phyloP scores from a whole-genome alignment of 2,329 filamentous ascomycete genomes.

The Neonectria hederae region DNA sequence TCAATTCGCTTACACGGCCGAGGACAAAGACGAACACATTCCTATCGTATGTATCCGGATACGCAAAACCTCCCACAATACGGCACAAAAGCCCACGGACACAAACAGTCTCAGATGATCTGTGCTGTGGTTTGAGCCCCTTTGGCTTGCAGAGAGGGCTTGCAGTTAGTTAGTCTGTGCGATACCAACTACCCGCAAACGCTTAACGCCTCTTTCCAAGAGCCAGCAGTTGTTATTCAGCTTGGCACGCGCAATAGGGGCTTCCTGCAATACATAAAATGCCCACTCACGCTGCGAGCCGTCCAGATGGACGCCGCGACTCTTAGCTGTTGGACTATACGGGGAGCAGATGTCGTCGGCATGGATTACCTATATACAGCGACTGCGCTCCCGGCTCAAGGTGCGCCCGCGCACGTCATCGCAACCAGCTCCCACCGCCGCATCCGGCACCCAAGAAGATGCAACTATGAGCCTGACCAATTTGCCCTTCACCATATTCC shows the following conservation, averaged over 20 bases:
- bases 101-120: neutral
- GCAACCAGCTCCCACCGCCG: neutral
- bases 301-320: neutral
- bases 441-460: slow-evolving; percentile 35
- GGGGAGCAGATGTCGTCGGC: slow-evolving; percentile 4
- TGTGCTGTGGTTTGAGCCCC: neutral
- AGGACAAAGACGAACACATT: neutral
- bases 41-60: neutral
- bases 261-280: neutral
- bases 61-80: neutral
- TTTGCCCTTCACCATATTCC: slow-evolving; percentile 68
- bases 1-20: no score
- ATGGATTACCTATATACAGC: slow-evolving; percentile 15
- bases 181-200: neutral
- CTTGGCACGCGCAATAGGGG: neutral
- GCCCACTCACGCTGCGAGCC: neutral
- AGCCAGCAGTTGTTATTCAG: neutral
- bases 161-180: neutral
- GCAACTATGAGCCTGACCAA: slow-evolving; percentile 46
- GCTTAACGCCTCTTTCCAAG: neutral
- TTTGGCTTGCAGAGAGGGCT: neutral
- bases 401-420: slow-evolving; percentile 8
- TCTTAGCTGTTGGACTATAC: neutral
- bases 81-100: no score
- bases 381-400: slow-evolving; percentile 12